Conservation (phyloP, 768 basidiomycete species). For the Hirschioporus abietinus region DNA sequence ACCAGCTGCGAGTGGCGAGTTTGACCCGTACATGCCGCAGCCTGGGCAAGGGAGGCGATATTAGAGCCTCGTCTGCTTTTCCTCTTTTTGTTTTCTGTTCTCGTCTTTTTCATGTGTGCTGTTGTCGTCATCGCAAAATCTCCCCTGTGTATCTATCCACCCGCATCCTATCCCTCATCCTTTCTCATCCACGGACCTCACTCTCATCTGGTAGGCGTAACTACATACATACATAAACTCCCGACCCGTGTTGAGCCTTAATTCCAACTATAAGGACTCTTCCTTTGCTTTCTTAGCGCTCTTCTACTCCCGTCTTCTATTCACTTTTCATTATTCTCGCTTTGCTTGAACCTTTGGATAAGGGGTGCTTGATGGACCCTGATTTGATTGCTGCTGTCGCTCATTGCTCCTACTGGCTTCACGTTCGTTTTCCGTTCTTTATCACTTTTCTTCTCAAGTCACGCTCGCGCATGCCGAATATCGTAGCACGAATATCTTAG, state of each 20-base stretch:
- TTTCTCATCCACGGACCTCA: background rate
- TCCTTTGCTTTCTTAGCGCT: background rate
- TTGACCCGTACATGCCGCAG: slow-evolving; percentile 29
- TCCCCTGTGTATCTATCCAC: background rate
- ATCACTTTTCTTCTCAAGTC: background rate
- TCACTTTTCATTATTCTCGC: background rate
- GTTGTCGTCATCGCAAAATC: slow-evolving; percentile 1
- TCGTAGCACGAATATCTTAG: background rate
- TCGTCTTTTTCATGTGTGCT: background rate
- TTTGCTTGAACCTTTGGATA: background rate
- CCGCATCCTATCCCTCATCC: background rate
- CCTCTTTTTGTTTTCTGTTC: background rate
- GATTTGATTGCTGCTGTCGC: background rate
- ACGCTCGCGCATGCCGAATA: background rate
- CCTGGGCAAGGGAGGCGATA: background rate
- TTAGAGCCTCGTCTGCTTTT: background rate
- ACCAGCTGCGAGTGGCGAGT: slow-evolving; percentile 20
- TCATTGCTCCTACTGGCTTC: background rate
- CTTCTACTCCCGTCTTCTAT: background rate
- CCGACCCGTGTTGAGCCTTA: background rate
- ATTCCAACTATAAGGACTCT: slow-evolving; percentile 1
- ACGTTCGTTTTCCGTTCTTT: background rate
- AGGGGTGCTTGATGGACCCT: background rate
- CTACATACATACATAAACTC: background rate
- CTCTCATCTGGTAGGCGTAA: background rate